Conservation (phyloP, 495 filamentous ascomycete genomes). For the Penicillium longicatenatum region DNA sequence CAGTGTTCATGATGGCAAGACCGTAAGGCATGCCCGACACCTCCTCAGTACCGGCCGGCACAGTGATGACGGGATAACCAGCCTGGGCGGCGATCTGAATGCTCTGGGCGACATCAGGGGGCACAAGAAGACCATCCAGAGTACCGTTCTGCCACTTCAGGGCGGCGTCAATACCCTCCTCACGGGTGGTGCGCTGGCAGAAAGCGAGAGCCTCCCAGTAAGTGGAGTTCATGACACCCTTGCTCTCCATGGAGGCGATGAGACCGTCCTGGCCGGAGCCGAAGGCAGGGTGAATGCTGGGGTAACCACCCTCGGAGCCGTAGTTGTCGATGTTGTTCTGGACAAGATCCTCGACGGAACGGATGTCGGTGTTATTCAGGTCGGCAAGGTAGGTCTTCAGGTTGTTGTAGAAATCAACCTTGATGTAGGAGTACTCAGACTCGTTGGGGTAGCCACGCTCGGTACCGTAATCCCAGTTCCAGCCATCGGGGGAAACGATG, state of each 20-base stretch:
- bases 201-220: conserved; percentile 66
- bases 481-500: conserved; percentile 63
- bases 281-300: conserved; percentile 64
- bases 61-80: conserved; percentile 70
- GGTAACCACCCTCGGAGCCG: conserved; percentile 69
- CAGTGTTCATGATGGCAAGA: conserved; percentile 65
- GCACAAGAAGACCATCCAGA: conserved; percentile 64
- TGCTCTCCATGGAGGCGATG: conserved; percentile 58
- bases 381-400: conserved; percentile 65
- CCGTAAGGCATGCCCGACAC: conserved; percentile 70
- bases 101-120: conserved; percentile 65
- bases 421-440: conserved; percentile 70
- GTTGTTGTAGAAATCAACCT: conserved; percentile 79
- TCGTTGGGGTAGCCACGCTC: conserved; percentile 65
- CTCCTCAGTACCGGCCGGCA: conserved; percentile 59
- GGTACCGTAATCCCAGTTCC: conserved; percentile 73
- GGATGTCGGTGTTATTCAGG: conserved; percentile 63
- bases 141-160: conserved; percentile 49
- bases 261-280: conserved; percentile 71
- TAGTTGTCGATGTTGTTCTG: conserved; percentile 66
- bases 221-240: conserved; percentile 63
- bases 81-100: conserved; percentile 57
- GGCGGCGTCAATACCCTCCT: conserved; percentile 69
- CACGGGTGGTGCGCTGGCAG: conserved; percentile 57
- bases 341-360: conserved; percentile 66